Evolutionary conservation across 148 eudicot genomes (phyloP).

Genomic region (Vaccinium darrowii): DNA sequence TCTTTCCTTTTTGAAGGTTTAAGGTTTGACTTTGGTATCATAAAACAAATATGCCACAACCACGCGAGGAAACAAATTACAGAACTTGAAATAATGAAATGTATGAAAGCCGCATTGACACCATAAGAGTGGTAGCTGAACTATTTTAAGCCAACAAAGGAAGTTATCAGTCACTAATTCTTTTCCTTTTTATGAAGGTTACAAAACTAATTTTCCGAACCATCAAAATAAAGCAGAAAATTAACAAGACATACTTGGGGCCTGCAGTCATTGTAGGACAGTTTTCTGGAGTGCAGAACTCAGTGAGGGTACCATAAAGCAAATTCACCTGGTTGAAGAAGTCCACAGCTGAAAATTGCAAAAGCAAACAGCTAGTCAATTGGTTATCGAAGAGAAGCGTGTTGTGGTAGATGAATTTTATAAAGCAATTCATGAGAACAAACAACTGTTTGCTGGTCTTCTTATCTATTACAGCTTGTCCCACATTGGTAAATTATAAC

Average conservation of each 20-base stretch:
- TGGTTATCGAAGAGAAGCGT: neutral
- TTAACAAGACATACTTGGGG: slow-evolving; percentile 66
- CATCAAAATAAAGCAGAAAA: neutral
- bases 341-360: slow-evolving; percentile 82
- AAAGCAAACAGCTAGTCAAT: slow-evolving; percentile 26
- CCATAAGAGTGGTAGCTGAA: neutral
- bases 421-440: neutral
- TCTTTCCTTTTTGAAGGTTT: neutral
- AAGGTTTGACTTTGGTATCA: neutral
- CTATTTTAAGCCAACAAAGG: neutral
- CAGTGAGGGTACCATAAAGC: slow-evolving; percentile 96
- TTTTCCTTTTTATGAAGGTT: neutral
- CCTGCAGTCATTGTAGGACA: slow-evolving; percentile 98
- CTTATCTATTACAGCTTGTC: neutral
- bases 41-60: neutral
- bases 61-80: neutral
- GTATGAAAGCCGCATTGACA: neutral
- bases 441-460: neutral
- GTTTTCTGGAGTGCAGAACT: slow-evolving; percentile 88
- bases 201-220: neutral
- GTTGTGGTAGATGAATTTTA: neutral
- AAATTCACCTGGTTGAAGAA: slow-evolving; percentile 99
- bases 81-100: neutral
- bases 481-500: no score
- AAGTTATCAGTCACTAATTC: neutral